Percentiles rank a stretch among this genome's conserved stretches.
Conservation (phyloP, 78 protist genomes). For the Dictyostelium discoideum region dicty_2.7 NC_007088.5:5472001-5472500, state of each 20-base stretch:
- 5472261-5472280: neutral
- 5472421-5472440: neutral
- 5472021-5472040: too few species aligned
- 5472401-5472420: neutral
- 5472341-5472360: neutral
- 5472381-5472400: slow-evolving; percentile 7
- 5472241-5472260: neutral
- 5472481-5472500: neutral
- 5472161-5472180: slow-evolving; percentile 26
- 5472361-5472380: neutral
- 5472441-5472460: neutral
- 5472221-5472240: neutral
- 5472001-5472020: neutral
- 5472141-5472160: slow-evolving; percentile 33
- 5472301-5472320: neutral
- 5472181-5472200: slow-evolving; percentile 19
- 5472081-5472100: neutral
- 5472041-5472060: neutral
- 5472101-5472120: neutral
- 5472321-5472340: neutral
- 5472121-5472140: slow-evolving; percentile 32
- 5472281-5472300: neutral
- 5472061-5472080: neutral
- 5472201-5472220: neutral
- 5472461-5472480: neutral